phyloP scores from a whole-genome alignment of 169 alveolate species.

The Perkinsus chesapeaki region DNA sequence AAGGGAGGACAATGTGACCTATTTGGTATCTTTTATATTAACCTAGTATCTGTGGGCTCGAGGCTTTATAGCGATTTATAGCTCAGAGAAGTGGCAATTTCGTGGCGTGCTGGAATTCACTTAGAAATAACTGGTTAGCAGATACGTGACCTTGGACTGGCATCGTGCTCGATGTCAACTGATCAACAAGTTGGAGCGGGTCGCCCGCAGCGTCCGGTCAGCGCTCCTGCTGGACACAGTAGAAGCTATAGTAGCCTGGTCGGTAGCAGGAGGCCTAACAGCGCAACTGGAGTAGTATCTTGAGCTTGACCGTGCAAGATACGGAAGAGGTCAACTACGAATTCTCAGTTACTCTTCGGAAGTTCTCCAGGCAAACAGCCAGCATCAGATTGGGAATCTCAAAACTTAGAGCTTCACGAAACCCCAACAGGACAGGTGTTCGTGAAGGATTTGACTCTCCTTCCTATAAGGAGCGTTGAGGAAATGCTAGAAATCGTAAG shows the following conservation, averaged over 20 bases:
- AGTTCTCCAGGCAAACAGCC: background rate
- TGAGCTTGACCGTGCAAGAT: background rate
- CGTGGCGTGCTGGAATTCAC: too few species aligned
- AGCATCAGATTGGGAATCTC: background rate
- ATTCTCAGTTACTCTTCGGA: background rate
- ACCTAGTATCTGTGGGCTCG: too few species aligned
- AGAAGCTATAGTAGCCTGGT: background rate
- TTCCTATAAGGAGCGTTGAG: conserved; percentile 6
- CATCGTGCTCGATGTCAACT: background rate
- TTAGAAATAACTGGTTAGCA: too few species aligned
- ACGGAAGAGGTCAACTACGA: background rate
- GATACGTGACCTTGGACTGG: conserved; percentile 17
- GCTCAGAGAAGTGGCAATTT: too few species aligned
- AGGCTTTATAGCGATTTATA: too few species aligned
- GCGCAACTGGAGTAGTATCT: background rate
- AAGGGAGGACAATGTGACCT: background rate
- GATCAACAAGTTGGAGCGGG: too few species aligned
- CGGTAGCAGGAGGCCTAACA: background rate
- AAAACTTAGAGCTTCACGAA: conserved; percentile 11
- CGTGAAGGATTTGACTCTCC: conserved; percentile 3
- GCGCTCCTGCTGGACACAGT: background rate
- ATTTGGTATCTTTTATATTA: too few species aligned
- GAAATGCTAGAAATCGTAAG: conserved; percentile 13
- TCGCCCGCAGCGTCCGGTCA: background rate
- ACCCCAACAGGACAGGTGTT: conserved; percentile 14